Evolutionary conservation across 1,139 yeast genomes (phyloP).

Genomic region (Taphrina deformans): DNA sequence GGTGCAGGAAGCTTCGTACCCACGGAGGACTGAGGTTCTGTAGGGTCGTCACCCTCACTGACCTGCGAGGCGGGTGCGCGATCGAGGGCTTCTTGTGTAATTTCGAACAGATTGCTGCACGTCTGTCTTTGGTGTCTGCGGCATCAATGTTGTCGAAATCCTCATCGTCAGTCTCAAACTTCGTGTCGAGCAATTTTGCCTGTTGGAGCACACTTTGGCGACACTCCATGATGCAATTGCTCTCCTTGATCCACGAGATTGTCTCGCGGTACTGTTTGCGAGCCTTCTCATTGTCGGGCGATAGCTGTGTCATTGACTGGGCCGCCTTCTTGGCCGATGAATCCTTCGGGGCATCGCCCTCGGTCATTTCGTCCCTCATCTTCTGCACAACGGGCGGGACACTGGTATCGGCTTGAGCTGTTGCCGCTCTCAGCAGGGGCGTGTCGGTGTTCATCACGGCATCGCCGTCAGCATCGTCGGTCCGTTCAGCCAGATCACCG

Average conservation of each 20-base stretch:
- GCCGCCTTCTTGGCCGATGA: constrained; percentile 15
- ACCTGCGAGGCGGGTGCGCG: constrained; percentile 21
- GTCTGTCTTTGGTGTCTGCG: constrained; percentile 15
- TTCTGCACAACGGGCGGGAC: constrained; percentile 19
- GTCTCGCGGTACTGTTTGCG: constrained; percentile 14
- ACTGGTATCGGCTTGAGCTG: constrained; percentile 2
- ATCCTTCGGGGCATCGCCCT: constrained; percentile 23
- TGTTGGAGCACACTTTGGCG: neutral
- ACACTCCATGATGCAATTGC: constrained; percentile 15
- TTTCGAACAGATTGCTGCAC: constrained; percentile 25
- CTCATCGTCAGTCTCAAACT: constrained; percentile 8
- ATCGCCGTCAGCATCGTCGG: constrained; percentile 18
- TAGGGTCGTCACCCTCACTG: constrained; percentile 22
- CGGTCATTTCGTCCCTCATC: constrained; percentile 29
- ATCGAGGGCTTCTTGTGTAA: constrained; percentile 25
- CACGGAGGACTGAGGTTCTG: constrained; percentile 26
- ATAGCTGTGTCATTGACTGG: constrained; percentile 7
- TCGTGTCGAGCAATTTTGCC: neutral
- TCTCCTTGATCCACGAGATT: constrained; percentile 16
- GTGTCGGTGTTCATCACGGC: constrained; percentile 28
- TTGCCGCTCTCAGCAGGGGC: constrained; percentile 26
- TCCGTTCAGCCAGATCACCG: constrained; percentile 23
- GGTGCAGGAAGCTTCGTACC: constrained; percentile 27
- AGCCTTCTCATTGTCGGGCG: constrained; percentile 20
- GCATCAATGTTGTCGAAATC: neutral